A percentile compares a stretch with the other conserved stretches of the same genome.
Conservation (phyloP, 352 stramenopile species). For the Lagenidium giganteum region DNA sequence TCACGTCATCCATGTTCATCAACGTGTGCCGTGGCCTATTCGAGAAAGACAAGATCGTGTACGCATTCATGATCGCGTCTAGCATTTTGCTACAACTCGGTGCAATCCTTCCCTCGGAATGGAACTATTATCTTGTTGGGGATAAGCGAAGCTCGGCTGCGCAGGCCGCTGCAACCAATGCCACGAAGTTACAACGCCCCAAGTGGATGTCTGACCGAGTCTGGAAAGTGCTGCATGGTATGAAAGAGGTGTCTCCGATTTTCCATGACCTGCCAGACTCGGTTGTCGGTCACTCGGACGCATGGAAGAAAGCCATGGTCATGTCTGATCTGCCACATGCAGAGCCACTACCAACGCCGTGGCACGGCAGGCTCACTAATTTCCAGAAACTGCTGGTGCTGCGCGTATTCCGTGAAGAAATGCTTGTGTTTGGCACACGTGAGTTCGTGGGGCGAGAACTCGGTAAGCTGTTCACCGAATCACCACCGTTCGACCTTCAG, state of each 20-base stretch:
- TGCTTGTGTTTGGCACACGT: conserved; percentile 84
- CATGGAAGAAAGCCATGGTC: conserved; percentile 80
- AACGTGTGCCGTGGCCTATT: conserved; percentile 94
- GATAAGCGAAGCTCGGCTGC: conserved; percentile 64
- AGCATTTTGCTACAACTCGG: conserved; percentile 82
- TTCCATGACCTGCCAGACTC: conserved; percentile 47
- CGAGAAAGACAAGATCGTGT: conserved; percentile 95
- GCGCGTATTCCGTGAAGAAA: conserved; percentile 86
- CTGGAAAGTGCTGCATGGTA: conserved; percentile 66
- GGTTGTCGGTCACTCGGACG: conserved; percentile 28
- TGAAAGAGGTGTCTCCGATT: conserved; percentile 54
- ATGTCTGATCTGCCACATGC: conserved; percentile 74
- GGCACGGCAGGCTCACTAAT: conserved; percentile 69
- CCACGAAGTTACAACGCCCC: conserved; percentile 29
- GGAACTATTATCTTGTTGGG: conserved; percentile 88
- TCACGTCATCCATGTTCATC: conserved; percentile 91
- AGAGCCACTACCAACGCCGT: conserved; percentile 56
- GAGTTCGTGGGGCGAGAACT: conserved; percentile 82
- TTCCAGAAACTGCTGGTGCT: conserved; percentile 91
- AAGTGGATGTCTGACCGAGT: conserved; percentile 76
- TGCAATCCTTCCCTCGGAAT: conserved; percentile 68
- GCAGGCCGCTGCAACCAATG: conserved; percentile 29
- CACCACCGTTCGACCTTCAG: conserved; percentile 89
- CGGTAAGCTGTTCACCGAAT: conserved; percentile 85
- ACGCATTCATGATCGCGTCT: conserved; percentile 90